A percentile compares a stretch with the other conserved stretches of the same genome.
Evolutionary conservation across 2,329 filamentous ascomycete species (phyloP).

Genomic region (Metarhizium brunneum): DNA sequence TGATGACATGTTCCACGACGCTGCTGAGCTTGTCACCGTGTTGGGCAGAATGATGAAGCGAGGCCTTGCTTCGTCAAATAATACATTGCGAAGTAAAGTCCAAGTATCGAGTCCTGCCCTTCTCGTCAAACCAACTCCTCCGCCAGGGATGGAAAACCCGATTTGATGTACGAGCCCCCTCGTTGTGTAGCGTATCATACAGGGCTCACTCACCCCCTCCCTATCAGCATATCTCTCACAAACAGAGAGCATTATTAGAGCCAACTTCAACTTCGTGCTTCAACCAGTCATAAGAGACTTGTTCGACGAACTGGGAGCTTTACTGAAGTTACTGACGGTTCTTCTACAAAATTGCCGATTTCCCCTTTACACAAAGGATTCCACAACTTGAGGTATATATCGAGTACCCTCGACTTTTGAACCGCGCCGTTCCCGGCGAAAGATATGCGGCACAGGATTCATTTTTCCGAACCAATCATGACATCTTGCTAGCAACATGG

Average conservation of each 20-base stretch:
- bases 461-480: background rate
- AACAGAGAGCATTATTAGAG: too few species aligned
- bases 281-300: too few species aligned
- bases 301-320: too few species aligned
- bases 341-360: background rate
- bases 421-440: too few species aligned
- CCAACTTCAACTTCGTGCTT: too few species aligned
- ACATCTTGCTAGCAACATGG: background rate
- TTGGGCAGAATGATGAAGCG: conserved; percentile 84
- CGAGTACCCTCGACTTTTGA: background rate
- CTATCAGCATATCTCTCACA: too few species aligned
- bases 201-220: background rate
- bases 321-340: background rate
- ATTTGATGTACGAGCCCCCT: conserved; percentile 20
- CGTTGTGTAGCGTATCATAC: background rate
- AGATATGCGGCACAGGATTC: background rate
- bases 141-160: conserved; percentile 33
- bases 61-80: conserved; percentile 38
- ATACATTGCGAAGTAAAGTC: conserved; percentile 23
- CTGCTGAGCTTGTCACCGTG: conserved; percentile 77
- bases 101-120: conserved; percentile 19
- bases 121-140: conserved; percentile 14
- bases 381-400: background rate
- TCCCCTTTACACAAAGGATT: background rate
- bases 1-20: conserved; percentile 90